These are phyloP conservation scores for Phyllosticta ampelicida DNA, from an alignment of 2,329 filamentous ascomycete species.

Conservation along the genomic window DNA sequence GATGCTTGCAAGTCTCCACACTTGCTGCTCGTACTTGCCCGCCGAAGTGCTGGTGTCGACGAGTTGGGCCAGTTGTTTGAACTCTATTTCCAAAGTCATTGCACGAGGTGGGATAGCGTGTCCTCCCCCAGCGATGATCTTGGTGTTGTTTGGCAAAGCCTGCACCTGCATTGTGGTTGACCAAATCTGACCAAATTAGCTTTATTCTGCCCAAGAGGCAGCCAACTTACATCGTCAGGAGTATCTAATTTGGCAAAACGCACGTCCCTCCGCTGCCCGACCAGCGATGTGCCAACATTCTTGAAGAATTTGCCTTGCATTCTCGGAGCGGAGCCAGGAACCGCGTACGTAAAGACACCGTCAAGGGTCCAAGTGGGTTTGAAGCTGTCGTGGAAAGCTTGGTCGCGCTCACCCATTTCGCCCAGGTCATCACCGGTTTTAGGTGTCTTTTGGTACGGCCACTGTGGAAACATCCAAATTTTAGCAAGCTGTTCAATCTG, in stretches of 20 bases:
- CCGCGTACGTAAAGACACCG: slow-evolving; percentile 59
- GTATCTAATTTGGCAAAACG: slow-evolving; percentile 53
- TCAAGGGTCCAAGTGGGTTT: slow-evolving; percentile 71
- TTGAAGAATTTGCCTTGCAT: slow-evolving; percentile 41
- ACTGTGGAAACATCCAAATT: slow-evolving; percentile 46
- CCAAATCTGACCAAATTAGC: slow-evolving; percentile 6
- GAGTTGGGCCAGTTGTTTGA: slow-evolving; percentile 44
- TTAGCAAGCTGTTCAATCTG: slow-evolving; percentile 31
- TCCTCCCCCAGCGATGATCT: background rate
- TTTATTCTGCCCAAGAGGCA: slow-evolving; percentile 4
- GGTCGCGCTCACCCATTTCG: slow-evolving; percentile 53
- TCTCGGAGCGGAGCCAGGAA: slow-evolving; percentile 30
- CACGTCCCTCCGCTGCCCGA: slow-evolving; percentile 54
- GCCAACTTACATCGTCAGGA: slow-evolving; percentile 27
- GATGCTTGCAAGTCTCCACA: slow-evolving; percentile 80
- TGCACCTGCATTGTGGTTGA: slow-evolving; percentile 3
- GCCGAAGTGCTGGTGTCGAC: slow-evolving; percentile 27
- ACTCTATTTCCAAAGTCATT: slow-evolving; percentile 22
- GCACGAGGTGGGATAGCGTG: slow-evolving; percentile 7
- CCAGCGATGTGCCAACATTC: slow-evolving; percentile 46
- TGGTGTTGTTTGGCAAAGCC: background rate
- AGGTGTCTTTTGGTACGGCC: slow-evolving; percentile 71
- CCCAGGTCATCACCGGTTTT: slow-evolving; percentile 56
- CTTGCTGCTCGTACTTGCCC: slow-evolving; percentile 53
- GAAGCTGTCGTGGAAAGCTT: slow-evolving; percentile 59